Evolutionary conservation across 1,284 basidiomycete genomes (phyloP), one percentile per base, ranked within the genome.

Genomic region (Pyrrhoderma noxium): DNA sequence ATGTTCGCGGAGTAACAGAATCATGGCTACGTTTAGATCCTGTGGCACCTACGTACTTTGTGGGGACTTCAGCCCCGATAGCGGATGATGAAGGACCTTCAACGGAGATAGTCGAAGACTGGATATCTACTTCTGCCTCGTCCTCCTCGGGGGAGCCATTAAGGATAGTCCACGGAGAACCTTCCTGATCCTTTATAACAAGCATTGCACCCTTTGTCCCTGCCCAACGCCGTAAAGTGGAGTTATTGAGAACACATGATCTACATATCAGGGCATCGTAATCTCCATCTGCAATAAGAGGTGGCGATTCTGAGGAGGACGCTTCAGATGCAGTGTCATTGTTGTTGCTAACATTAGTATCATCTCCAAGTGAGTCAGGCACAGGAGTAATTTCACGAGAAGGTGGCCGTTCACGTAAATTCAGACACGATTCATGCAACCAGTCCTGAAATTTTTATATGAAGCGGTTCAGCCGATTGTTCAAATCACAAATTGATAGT

Each of bases 351-450:
- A 38, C 21, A 31, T 31, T 31, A 31, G 27, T 39, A 5, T 44
- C 36, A 25, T 60, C 53, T 45, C 36, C 22, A 35, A 27, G 37
- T 40, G 36, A 34, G 14, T 8, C 35, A 42, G 59, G 56, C 35
- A 68, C 62, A 2, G 78, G 74, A 5, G 73, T 70, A 9, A 71
- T 58, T 56, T 68, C 70, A 54, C 75, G 69, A 13, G 74, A 73
- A 4, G 65, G 52, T 8, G 80, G 83, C 11, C 76, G 73, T 62
- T 83, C 76, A 53, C 85, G 75, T 40, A 90, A 72, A 64, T 87
- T 83, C 56, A 88, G 77, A 61, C 88, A 90, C 8, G 85, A 89
- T 67, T 90, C 87, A 59, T 90, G 87, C 63, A 82, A 89, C 87
- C 88, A 90, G 61, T 89, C 87, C 86, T 89, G 53, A 2, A 22